Conservation (phyloP, 179 eudicot genomes). For the Patellifolia procumbens region DNA sequence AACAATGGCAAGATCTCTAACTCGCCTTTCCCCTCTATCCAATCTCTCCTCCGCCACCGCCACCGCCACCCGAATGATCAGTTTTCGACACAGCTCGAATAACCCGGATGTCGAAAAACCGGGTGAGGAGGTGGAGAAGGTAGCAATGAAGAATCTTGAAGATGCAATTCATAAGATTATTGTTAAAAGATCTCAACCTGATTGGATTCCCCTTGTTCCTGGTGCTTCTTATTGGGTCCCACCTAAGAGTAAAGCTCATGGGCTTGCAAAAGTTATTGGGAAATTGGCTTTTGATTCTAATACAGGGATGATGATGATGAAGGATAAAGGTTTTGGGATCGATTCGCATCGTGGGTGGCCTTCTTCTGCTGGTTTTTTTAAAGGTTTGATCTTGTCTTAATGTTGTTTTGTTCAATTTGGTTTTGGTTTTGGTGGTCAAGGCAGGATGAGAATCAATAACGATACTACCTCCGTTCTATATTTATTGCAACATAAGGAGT, state of each 20-base stretch:
- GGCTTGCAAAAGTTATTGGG: constrained; percentile 48
- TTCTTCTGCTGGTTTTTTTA: constrained; percentile 50
- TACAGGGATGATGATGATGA: neutral
- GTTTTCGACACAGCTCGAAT: constrained; percentile 38
- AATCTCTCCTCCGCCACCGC: constrained; percentile 1
- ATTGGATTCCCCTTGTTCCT: constrained; percentile 76
- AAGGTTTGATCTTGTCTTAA: constrained; percentile 33
- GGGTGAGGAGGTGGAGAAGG: constrained; percentile 41
- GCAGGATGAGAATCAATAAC: too few species aligned
- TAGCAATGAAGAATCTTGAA: constrained; percentile 45
- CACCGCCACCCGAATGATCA: constrained; percentile 7
- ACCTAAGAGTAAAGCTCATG: constrained; percentile 50
- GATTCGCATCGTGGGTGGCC: constrained; percentile 70
- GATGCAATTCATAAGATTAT: constrained; percentile 74
- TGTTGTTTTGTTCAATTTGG: too few species aligned
- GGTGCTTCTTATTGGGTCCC: constrained; percentile 94
- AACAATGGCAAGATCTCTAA: constrained; percentile 27
- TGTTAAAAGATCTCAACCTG: constrained; percentile 58
- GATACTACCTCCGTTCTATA: too few species aligned
- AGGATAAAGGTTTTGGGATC: constrained; percentile 40
- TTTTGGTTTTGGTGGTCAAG: too few species aligned
- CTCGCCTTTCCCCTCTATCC: too few species aligned
- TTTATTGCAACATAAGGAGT: too few species aligned
- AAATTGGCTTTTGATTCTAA: too few species aligned
- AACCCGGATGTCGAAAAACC: constrained; percentile 23